phyloP scores from a whole-genome alignment of 805 yeast species.

The Candida wancherniae region DNA sequence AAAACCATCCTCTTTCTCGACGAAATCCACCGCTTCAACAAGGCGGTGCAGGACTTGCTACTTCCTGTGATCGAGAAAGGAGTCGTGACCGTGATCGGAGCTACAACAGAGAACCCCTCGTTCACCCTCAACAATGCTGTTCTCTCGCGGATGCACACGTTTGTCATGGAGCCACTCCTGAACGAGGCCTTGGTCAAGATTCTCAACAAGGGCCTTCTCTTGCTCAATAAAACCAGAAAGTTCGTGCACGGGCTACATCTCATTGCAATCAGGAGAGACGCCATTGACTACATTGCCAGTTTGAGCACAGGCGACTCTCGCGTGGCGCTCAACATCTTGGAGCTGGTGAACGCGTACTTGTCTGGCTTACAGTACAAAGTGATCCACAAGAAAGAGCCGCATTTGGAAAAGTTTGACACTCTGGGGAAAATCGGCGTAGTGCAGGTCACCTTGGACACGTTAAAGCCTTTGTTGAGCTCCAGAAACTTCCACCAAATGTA shows the following conservation, averaged over 20 bases:
- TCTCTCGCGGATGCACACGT: slow-evolving; percentile 41
- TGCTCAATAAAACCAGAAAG: slow-evolving; percentile 55
- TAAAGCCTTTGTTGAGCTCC: slow-evolving; percentile 41
- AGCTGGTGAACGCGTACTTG: slow-evolving; percentile 58
- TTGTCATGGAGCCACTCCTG: slow-evolving; percentile 37
- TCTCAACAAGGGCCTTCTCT: slow-evolving; percentile 40
- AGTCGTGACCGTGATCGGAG: slow-evolving; percentile 36
- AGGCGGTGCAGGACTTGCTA: slow-evolving; percentile 39
- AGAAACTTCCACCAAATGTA: slow-evolving; percentile 53
- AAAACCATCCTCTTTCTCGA: slow-evolving; percentile 35
- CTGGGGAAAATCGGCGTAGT: slow-evolving; percentile 26
- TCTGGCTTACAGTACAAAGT: slow-evolving; percentile 24
- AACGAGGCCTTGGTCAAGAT: slow-evolving; percentile 30
- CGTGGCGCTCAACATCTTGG: slow-evolving; percentile 74
- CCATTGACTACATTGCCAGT: slow-evolving; percentile 63
- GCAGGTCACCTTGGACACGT: slow-evolving; percentile 32
- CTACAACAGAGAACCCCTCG: slow-evolving; percentile 62
- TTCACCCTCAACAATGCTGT: slow-evolving; percentile 40
- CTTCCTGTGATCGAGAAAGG: slow-evolving; percentile 42
- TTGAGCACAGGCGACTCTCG: slow-evolving; percentile 88
- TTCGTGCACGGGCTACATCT: slow-evolving; percentile 46
- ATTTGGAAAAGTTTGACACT: slow-evolving; percentile 9
- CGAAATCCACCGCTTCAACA: slow-evolving; percentile 42
- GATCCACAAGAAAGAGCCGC: slow-evolving; percentile 10
- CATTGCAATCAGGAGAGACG: slow-evolving; percentile 49